Percentiles rank a stretch among this genome's conserved stretches.
These are phyloP conservation scores for Theobroma cacao DNA, from an alignment of 345 rosid genomes.

Conservation along the genomic window DNA sequence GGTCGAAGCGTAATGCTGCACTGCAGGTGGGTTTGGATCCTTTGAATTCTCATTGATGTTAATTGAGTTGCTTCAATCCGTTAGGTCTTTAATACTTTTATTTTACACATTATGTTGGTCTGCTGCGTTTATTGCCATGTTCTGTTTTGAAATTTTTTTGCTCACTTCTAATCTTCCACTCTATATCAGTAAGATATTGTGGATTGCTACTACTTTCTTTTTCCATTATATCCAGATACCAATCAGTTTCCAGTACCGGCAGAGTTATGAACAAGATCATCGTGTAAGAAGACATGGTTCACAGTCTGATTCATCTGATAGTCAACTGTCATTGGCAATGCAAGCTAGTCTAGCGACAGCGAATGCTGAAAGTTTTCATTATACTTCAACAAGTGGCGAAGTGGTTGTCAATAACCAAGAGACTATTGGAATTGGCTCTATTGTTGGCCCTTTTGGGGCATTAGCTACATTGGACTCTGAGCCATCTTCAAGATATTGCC, in stretches of 20 bases:
- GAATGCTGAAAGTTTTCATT: constrained; percentile 23
- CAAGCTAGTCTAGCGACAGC: constrained; percentile 46
- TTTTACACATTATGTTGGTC: neutral
- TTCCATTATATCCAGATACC: constrained; percentile 43
- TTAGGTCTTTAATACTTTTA: no score
- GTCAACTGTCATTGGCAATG: constrained; percentile 44
- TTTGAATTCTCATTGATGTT: neutral
- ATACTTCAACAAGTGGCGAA: constrained; percentile 32
- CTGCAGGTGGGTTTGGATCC: constrained; percentile 46
- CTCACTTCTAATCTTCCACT: neutral
- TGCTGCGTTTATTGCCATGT: neutral
- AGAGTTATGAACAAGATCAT: constrained; percentile 46
- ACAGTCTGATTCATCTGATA: constrained; percentile 40
- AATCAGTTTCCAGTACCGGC: constrained; percentile 55
- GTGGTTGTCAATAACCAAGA: constrained; percentile 22
- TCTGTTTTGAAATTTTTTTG: neutral
- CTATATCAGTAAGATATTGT: neutral
- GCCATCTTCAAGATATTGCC: constrained; percentile 46
- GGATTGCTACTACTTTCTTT: neutral
- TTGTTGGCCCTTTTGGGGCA: constrained; percentile 45
- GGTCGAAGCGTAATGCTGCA: constrained; percentile 66
- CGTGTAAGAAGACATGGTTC: constrained; percentile 47
- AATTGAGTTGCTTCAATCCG: neutral
- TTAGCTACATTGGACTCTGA: constrained; percentile 42
- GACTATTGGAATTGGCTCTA: constrained; percentile 30